These are phyloP conservation scores for Abrus precatorius DNA, from an alignment of 306 rosid species.

Conservation along the genomic window DNA sequence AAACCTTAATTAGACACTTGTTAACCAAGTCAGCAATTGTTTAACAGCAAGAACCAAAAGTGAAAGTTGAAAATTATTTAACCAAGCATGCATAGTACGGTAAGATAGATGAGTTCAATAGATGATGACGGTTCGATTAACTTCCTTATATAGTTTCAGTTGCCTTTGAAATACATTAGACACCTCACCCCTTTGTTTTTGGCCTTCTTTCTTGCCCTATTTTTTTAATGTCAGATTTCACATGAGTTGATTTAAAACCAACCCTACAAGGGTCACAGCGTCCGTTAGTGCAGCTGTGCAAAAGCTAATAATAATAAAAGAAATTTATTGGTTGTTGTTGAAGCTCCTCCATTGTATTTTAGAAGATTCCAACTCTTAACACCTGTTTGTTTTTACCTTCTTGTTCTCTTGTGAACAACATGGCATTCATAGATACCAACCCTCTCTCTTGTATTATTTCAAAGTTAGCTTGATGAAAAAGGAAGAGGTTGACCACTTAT, in stretches of 20 bases:
- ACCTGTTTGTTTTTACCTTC: conserved; percentile 56
- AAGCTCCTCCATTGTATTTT: conserved; percentile 40
- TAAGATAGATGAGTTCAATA: no score
- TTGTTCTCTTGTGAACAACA: conserved; percentile 52
- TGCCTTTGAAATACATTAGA: conserved; percentile 27
- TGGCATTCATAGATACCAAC: conserved; percentile 54
- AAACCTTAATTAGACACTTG: no score
- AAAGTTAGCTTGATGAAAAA: conserved; percentile 11
- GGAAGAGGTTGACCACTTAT: conserved; percentile 9
- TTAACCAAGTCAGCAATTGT: no score
- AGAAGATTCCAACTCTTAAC: conserved; percentile 57
- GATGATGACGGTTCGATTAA: no score
- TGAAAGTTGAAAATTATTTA: background rate
- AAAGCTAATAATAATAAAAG: conserved; percentile 9
- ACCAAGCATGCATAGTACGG: no score
- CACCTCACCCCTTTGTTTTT: background rate
- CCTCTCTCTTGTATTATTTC: conserved; percentile 50
- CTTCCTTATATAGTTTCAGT: background rate
- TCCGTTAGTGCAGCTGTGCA: conserved; percentile 30
- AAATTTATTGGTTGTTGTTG: conserved; percentile 43
- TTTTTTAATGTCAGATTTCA: conserved; percentile 43
- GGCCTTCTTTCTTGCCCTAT: background rate
- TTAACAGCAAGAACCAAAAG: no score
- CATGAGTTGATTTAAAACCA: conserved; percentile 42
- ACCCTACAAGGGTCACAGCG: conserved; percentile 39